Conservation (phyloP, 208 protist species). For the Leishmania mexicana region DNA sequence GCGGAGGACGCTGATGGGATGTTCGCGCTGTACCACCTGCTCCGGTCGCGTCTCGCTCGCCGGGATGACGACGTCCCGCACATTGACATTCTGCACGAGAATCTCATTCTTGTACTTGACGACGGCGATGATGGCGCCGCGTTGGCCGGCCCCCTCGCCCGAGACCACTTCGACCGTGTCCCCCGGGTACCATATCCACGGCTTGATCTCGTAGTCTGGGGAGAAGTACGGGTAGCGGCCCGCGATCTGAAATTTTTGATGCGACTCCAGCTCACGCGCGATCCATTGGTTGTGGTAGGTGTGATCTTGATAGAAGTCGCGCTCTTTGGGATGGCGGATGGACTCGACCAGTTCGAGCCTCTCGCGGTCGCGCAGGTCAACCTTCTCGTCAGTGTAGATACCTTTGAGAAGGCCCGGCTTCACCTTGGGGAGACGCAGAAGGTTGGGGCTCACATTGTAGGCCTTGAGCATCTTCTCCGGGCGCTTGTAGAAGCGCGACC, state of each 20-base stretch:
- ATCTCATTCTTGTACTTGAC: slow-evolving; percentile 92
- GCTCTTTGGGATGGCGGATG: slow-evolving; percentile 84
- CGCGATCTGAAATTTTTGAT: slow-evolving; percentile 64
- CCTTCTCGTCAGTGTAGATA: slow-evolving; percentile 71
- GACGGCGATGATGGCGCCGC: slow-evolving; percentile 84
- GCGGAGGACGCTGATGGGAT: slow-evolving; percentile 75
- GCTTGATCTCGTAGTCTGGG: slow-evolving; percentile 59
- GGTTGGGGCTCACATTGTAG: slow-evolving; percentile 73
- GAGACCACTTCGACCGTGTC: slow-evolving; percentile 82
- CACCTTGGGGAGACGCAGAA: slow-evolving; percentile 68
- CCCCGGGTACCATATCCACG: slow-evolving; percentile 89
- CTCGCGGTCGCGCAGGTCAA: slow-evolving; percentile 81
- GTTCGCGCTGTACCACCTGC: slow-evolving; percentile 87
- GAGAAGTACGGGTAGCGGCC: slow-evolving; percentile 69
- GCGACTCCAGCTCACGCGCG: slow-evolving; percentile 66
- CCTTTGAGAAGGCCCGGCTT: slow-evolving; percentile 68
- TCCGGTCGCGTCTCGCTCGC: slow-evolving; percentile 82
- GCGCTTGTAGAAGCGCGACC: slow-evolving; percentile 83
- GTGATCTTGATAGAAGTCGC: slow-evolving; percentile 93
- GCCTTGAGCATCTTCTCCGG: slow-evolving; percentile 51
- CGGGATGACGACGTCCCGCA: slow-evolving; percentile 88
- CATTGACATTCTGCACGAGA: slow-evolving; percentile 89
- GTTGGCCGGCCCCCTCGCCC: slow-evolving; percentile 79
- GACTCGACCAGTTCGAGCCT: slow-evolving; percentile 79
- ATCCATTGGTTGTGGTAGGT: slow-evolving; percentile 93